Evolutionary conservation across 495 filamentous ascomycete species (phyloP).

Genomic region (Aspergillus homomorphus): DNA sequence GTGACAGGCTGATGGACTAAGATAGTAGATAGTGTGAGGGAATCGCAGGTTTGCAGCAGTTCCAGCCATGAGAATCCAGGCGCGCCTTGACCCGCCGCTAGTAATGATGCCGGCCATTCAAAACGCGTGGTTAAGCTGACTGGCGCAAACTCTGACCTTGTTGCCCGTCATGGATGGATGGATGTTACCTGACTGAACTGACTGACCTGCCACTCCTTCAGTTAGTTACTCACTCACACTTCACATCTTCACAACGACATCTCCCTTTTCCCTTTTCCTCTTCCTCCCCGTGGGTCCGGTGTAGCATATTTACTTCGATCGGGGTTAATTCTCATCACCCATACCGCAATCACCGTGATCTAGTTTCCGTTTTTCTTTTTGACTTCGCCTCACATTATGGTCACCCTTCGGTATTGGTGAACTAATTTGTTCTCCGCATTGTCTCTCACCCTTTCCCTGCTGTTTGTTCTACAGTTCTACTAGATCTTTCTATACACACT

Average conservation of each 20-base stretch:
- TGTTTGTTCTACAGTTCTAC: not conserved
- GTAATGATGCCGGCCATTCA: slow-evolving; percentile 11
- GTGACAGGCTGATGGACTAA: not conserved
- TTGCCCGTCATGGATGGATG: slow-evolving; percentile 6
- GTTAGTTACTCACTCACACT: not conserved
- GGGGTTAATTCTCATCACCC: not conserved
- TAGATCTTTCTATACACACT: not conserved
- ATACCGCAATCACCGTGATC: not conserved
- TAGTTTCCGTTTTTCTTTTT: not conserved
- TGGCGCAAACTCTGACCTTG: slow-evolving; percentile 18
- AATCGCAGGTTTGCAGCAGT: not conserved
- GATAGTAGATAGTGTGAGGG: not conserved
- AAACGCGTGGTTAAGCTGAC: slow-evolving; percentile 4
- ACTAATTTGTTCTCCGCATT: slow-evolving; percentile 3
- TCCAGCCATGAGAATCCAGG: slow-evolving; percentile 7
- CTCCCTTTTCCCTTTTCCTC: slow-evolving; percentile 1
- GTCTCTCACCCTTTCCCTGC: not conserved
- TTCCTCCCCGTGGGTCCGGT: not conserved
- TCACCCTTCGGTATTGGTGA: slow-evolving; percentile 4
- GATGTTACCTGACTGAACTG: not conserved
- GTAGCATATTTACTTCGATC: no score
- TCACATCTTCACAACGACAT: not conserved
- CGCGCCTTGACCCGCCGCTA: slow-evolving; percentile 15
- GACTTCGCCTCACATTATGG: not conserved
- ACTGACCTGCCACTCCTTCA: slow-evolving; percentile 1